Evolutionary conservation across 2,329 filamentous ascomycete genomes (phyloP).

Genomic region (Alternaria triticina): DNA sequence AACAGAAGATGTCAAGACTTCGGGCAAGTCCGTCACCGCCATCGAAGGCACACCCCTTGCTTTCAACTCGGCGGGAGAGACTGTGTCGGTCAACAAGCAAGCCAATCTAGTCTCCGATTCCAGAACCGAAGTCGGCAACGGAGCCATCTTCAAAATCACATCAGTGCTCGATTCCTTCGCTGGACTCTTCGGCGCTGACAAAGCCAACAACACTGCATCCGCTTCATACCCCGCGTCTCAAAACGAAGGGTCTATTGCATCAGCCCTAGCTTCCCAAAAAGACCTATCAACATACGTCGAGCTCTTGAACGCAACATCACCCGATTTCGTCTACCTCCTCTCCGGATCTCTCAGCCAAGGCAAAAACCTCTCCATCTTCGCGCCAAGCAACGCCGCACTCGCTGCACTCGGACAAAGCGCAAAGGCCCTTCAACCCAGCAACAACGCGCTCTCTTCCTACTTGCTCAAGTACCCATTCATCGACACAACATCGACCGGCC

Average conservation of each 20-base stretch:
- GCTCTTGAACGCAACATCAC: neutral
- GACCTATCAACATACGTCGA: neutral
- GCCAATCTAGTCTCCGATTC: neutral
- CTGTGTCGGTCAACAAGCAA: neutral
- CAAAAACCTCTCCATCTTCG: neutral
- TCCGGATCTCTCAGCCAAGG: neutral
- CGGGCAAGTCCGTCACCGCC: neutral
- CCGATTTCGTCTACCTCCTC: neutral
- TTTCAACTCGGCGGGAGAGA: neutral
- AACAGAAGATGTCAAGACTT: neutral
- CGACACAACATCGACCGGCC: neutral
- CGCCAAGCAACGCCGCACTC: neutral
- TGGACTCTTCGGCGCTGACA: neutral
- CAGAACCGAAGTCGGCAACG: neutral
- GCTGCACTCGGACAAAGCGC: neutral
- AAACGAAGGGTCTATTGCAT: neutral
- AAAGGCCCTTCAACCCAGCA: neutral
- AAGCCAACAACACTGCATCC: neutral
- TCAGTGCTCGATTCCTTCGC: neutral
- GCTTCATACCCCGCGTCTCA: neutral
- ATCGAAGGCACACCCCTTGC: neutral
- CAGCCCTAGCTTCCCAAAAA: neutral
- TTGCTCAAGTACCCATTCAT: neutral
- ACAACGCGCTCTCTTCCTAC: neutral
- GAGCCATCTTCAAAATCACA: conserved; percentile 1